Evolutionary conservation across 768 basidiomycete genomes (phyloP), one percentile per base, ranked within the genome.

Genomic region (Mycena maculata): DNA sequence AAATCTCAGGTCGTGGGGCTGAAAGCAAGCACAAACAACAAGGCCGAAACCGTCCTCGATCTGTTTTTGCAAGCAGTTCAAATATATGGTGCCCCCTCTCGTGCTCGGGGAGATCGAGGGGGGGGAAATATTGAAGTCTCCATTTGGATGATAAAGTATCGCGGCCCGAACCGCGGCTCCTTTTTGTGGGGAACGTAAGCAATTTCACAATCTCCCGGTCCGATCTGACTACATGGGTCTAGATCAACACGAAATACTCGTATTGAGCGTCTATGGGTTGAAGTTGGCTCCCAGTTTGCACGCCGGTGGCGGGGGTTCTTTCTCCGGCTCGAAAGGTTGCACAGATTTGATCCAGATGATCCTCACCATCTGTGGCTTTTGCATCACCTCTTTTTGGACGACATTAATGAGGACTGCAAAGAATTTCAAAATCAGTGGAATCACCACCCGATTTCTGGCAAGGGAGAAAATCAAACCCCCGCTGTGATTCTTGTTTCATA

Each of bases 71-170:
- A 58, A 22, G 47, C 54, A 2, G 44, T 57, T 48, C 4, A 56
- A 13, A 27, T 39, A 33, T 42, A 68, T 33, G 62, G 62, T 23
- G 52, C 53, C 33, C 75, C 75, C 11, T 74, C 71, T 18, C 54
- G 72, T 18, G 67, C 69, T 10, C 59, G 67, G 33, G 73, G 74
- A 3, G 74, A 76, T 49, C 56, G 63, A 38, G 74, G 74, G 0
- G 73, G 72, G 0, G 73, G 76, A 54, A 78, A 78, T 65, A 61
- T 72, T n/a, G 55, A 69, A 9, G 73, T 74, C 13, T 65, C 75
- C 3, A 65, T 67, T 1, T 74, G 54, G 33, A 78, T 79, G 77
- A 70, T 76, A 38, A 65, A 69, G 60, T 20, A 57, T 3, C 59
- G 66, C 3, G 77, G 77, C 1, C 58, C 57, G 23, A 59, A 59